phyloP scores from a whole-genome alignment of 2,329 filamentous ascomycete genomes.

The Ascochyta clinopodiicola region DNA sequence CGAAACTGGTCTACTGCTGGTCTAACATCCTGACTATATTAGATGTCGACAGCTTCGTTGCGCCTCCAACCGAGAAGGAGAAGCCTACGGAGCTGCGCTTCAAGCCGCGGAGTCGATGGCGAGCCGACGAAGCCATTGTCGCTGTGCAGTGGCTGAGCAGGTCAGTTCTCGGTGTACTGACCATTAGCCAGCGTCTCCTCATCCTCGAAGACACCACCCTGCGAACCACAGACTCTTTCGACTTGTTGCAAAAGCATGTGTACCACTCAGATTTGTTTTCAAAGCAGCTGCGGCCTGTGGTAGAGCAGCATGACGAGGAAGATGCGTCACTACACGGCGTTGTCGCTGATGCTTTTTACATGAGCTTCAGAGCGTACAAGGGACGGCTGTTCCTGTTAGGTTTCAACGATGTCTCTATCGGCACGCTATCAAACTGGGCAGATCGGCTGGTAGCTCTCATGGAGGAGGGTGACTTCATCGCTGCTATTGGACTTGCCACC shows the following conservation, averaged over 20 bases:
- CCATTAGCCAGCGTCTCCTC: conserved; percentile 90
- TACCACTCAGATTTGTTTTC: conserved; percentile 93
- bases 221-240: conserved; percentile 92
- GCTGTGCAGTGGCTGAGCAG: conserved; percentile 96
- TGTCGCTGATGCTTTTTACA: conserved; percentile 95
- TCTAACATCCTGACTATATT: conserved; percentile 95
- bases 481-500: conserved; percentile 86
- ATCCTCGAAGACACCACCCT: conserved; percentile 86
- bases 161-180: conserved; percentile 88
- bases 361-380: conserved; percentile 97
- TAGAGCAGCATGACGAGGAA: conserved; percentile 87
- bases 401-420: conserved; percentile 92
- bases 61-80: conserved; percentile 70
- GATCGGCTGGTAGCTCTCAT: conserved; percentile 91
- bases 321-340: conserved; percentile 92
- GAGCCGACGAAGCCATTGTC: conserved; percentile 92
- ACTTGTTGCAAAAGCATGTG: conserved; percentile 88
- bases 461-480: conserved; percentile 95
- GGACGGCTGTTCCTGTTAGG: conserved; percentile 89
- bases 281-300: conserved; percentile 78
- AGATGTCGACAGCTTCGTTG: conserved; percentile 74
- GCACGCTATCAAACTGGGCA: conserved; percentile 94
- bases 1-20: conserved; percentile 97
- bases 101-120: conserved; percentile 84
- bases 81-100: conserved; percentile 82